These are phyloP conservation scores for Pseudogymnoascus sp. DNA, from an alignment of 2,329 filamentous ascomycete species.

Conservation along the genomic window DNA sequence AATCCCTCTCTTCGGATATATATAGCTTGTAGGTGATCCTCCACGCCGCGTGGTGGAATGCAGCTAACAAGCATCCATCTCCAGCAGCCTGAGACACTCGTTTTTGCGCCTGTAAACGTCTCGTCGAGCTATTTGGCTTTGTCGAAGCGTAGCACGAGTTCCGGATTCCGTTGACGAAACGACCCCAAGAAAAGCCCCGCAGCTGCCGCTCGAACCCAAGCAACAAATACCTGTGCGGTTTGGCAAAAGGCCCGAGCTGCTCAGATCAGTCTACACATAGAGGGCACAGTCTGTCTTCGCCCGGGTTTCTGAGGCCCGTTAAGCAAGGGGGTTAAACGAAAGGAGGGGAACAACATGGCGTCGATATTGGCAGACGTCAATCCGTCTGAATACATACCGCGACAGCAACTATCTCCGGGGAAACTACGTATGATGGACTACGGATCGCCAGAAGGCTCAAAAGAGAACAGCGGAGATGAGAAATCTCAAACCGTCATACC, in stretches of 20 bases:
- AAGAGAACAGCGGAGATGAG: conserved; percentile 1
- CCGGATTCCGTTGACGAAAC: background rate
- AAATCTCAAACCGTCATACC: conserved; percentile 8
- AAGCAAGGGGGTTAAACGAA: conserved; percentile 6
- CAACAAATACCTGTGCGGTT: background rate
- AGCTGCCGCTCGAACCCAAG: background rate
- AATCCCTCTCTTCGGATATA: background rate
- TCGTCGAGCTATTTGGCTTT: background rate
- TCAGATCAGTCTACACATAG: background rate
- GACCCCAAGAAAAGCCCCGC: background rate
- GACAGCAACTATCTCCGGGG: background rate
- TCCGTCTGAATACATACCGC: background rate
- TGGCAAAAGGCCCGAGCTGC: background rate
- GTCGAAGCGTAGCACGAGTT: background rate
- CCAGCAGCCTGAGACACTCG: background rate
- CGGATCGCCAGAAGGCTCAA: background rate
- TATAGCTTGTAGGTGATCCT: conserved; percentile 2
- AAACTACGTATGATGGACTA: background rate
- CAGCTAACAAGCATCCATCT: background rate
- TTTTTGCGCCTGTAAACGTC: conserved; percentile 1
- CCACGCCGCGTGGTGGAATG: background rate
- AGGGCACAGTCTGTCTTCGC: background rate
- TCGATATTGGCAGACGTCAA: background rate
- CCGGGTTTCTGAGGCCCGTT: background rate
- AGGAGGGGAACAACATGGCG: background rate